A percentile compares a stretch with the other conserved stretches of the same genome.
These are phyloP conservation scores for Fragaria ananassa DNA, from an alignment of 306 rosid species.

Conservation along the genomic window DNA sequence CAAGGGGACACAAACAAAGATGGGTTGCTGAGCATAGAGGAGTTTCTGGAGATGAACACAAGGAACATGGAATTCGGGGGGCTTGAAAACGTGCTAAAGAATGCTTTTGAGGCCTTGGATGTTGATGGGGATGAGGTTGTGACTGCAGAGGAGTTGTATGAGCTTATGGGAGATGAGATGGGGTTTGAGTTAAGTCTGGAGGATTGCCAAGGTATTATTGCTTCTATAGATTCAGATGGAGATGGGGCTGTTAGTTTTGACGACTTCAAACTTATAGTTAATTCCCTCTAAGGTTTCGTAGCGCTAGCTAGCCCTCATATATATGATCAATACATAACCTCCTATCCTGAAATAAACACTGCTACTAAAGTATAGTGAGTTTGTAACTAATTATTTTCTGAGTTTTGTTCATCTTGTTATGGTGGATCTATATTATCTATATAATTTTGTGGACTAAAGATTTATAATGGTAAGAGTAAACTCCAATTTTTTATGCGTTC, in stretches of 20 bases:
- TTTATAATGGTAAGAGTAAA: too few species aligned
- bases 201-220: constrained; percentile 50
- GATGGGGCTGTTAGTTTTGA: constrained; percentile 67
- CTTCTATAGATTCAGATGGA: constrained; percentile 62
- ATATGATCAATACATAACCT: neutral
- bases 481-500: too few species aligned
- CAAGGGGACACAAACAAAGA: constrained; percentile 61
- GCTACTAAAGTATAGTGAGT: neutral
- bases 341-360: neutral
- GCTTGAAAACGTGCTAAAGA: constrained; percentile 29
- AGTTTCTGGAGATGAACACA: constrained; percentile 52
- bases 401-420: too few species aligned
- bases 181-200: constrained; percentile 40
- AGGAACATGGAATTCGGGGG: constrained; percentile 50
- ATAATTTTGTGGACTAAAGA: too few species aligned
- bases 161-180: constrained; percentile 37
- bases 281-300: constrained; percentile 28
- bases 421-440: too few species aligned
- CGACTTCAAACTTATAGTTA: constrained; percentile 53
- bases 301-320: neutral
- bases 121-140: constrained; percentile 43
- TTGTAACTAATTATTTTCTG: neutral
- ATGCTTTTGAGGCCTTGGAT: constrained; percentile 45
- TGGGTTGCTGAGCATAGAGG: constrained; percentile 47
- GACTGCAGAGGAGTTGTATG: constrained; percentile 55